Conservation (phyloP, 1,284 basidiomycete genomes). For the Heterobasidion occidentale region DNA sequence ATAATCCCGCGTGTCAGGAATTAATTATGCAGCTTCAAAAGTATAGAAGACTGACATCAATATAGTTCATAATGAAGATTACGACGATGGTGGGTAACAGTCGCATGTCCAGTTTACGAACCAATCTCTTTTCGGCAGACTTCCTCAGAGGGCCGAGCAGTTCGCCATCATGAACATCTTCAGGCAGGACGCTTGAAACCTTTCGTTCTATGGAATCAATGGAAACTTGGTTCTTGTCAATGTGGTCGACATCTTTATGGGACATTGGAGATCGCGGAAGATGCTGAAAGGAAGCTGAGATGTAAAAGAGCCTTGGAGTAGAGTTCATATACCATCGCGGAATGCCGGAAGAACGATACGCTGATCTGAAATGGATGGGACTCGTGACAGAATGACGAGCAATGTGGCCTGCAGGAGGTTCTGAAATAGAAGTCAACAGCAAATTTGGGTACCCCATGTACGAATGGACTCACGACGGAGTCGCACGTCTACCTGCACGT, state of each 20-base stretch:
- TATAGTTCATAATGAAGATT: constrained; percentile 65
- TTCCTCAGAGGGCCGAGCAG: constrained; percentile 18
- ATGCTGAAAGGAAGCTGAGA: too few relatives aligned
- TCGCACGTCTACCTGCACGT: too few relatives aligned
- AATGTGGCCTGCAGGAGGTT: too few relatives aligned
- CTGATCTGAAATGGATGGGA: background rate
- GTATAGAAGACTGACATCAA: constrained; percentile 39
- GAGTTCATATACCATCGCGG: background rate
- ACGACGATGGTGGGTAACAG: constrained; percentile 53
- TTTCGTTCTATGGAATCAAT: background rate
- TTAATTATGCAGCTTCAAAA: background rate
- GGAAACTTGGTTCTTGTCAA: background rate
- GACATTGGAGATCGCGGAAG: too few relatives aligned
- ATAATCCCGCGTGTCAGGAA: background rate
- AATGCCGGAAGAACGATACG: background rate
- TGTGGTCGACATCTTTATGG: background rate
- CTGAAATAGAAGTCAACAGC: background rate
- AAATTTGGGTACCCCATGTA: too few relatives aligned
- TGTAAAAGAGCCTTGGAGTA: too few relatives aligned
- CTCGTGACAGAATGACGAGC: background rate
- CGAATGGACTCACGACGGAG: too few relatives aligned
- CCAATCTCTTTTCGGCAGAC: constrained; percentile 20
- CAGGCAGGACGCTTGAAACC: background rate
- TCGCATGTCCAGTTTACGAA: constrained; percentile 47
- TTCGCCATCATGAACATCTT: constrained; percentile 13